phyloP scores from a whole-genome alignment of 441 rosid genomes.

The Erysimum cheiri region DNA sequence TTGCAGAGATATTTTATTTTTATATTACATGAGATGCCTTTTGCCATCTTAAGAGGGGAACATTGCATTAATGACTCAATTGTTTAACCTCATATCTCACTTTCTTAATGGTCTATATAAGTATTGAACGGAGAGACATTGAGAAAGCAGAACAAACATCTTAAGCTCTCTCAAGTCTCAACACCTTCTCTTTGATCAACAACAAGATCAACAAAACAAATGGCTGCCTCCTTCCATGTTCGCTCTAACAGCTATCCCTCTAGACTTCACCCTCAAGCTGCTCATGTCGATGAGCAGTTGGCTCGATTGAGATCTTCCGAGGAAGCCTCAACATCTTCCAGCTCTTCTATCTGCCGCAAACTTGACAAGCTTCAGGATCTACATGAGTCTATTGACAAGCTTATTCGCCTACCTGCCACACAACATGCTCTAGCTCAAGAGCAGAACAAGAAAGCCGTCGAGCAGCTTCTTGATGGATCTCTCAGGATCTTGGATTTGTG shows the following conservation, averaged over 20 bases:
- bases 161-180: slow-evolving; percentile 17
- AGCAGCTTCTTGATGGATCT: slow-evolving; percentile 53
- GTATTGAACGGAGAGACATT: slow-evolving; percentile 7
- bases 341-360: slow-evolving; percentile 33
- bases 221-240: slow-evolving; percentile 30
- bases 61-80: neutral
- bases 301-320: slow-evolving; percentile 32
- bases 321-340: slow-evolving; percentile 38
- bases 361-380: slow-evolving; percentile 46
- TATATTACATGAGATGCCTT: slow-evolving; percentile 13
- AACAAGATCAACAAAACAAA: slow-evolving; percentile 20
- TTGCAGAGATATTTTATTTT: slow-evolving; percentile 6
- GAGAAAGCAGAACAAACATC: slow-evolving; percentile 28
- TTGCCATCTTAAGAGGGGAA: slow-evolving; percentile 1
- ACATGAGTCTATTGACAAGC: slow-evolving; percentile 44
- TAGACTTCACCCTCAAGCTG: slow-evolving; percentile 36
- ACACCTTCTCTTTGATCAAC: slow-evolving; percentile 3
- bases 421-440: slow-evolving; percentile 38
- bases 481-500: slow-evolving; percentile 40
- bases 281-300: slow-evolving; percentile 36
- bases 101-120: slow-evolving; percentile 12
- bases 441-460: slow-evolving; percentile 30
- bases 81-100: neutral
- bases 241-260: slow-evolving; percentile 38
- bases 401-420: slow-evolving; percentile 44